Conservation (phyloP, 2,329 filamentous ascomycete genomes). For the Sarocladium kiliense region DNA sequence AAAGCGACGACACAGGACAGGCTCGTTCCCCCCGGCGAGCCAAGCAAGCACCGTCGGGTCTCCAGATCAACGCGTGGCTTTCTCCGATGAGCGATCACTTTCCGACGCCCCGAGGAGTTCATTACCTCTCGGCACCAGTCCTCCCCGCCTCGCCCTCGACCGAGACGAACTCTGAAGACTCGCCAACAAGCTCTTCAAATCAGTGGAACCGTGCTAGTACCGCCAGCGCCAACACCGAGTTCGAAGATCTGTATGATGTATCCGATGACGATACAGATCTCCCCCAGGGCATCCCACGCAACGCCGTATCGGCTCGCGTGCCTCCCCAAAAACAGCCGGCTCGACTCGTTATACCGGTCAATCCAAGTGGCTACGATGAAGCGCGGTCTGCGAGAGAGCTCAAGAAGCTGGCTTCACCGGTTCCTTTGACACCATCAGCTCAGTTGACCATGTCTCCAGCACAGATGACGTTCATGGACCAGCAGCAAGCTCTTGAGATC, state of each 20-base stretch:
- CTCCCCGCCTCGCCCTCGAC: constrained; percentile 57
- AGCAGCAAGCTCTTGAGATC: constrained; percentile 57
- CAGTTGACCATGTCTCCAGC: constrained; percentile 72
- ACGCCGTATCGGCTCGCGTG: neutral
- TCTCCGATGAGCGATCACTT: constrained; percentile 61
- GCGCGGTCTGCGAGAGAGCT: constrained; percentile 39
- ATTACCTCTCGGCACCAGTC: constrained; percentile 59
- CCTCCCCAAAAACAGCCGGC: constrained; percentile 29
- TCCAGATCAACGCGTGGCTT: constrained; percentile 54
- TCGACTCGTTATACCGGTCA: constrained; percentile 47
- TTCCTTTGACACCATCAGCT: constrained; percentile 58
- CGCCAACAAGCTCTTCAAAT: constrained; percentile 50
- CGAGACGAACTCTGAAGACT: constrained; percentile 45
- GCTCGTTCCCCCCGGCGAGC: neutral
- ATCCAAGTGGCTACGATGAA: constrained; percentile 26
- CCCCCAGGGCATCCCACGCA: no score
- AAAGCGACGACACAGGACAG: constrained; percentile 31
- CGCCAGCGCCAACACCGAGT: constrained; percentile 64
- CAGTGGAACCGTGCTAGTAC: constrained; percentile 60
- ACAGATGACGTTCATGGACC: constrained; percentile 64
- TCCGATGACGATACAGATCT: constrained; percentile 66
- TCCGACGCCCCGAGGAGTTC: constrained; percentile 63
- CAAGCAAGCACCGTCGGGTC: constrained; percentile 25
- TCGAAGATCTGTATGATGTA: constrained; percentile 74
- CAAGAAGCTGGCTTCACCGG: constrained; percentile 45